phyloP scores from a whole-genome alignment of 2,329 filamentous ascomycete species.

The Ophiocordyceps camponoti-leonardi region DNA sequence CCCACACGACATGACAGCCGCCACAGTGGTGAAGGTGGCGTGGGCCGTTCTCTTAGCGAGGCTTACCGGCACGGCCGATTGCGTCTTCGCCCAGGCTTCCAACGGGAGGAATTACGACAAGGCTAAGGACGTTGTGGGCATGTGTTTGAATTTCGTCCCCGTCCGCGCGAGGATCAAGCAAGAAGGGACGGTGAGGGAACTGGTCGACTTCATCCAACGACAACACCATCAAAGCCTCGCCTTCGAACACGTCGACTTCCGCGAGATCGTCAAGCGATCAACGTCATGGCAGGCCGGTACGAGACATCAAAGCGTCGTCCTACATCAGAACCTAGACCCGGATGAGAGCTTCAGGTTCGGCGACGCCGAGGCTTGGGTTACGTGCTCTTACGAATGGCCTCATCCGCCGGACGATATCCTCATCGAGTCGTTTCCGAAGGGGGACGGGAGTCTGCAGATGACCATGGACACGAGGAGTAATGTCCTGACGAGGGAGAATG shows the following conservation, averaged over 20 bases:
- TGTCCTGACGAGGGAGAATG: slow-evolving; percentile 1
- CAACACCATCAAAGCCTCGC: slow-evolving; percentile 17
- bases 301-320: slow-evolving; percentile 21
- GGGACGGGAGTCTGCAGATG: slow-evolving; percentile 1
- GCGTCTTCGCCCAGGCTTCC: slow-evolving; percentile 23
- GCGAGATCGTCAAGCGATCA: slow-evolving; percentile 8
- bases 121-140: slow-evolving; percentile 21
- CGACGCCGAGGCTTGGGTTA: slow-evolving; percentile 5
- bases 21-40: slow-evolving; percentile 26
- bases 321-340: slow-evolving; percentile 38
- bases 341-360: slow-evolving; percentile 30
- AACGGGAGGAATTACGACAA: slow-evolving; percentile 18
- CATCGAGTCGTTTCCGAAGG: slow-evolving; percentile 1
- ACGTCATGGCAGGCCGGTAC: slow-evolving; percentile 6
- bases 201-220: slow-evolving; percentile 21
- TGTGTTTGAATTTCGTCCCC: slow-evolving; percentile 23
- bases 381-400: slow-evolving; percentile 2
- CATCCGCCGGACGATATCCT: slow-evolving; percentile 3
- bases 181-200: slow-evolving; percentile 16
- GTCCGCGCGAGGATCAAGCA: slow-evolving; percentile 17
- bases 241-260: slow-evolving; percentile 9
- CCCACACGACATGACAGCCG: slow-evolving; percentile 8
- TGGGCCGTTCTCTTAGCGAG: slow-evolving; percentile 23
- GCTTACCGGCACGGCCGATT: slow-evolving; percentile 16
- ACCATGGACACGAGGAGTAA: slow-evolving; percentile 2